phyloP scores from a whole-genome alignment of 176 grass and related monocot genomes.

The Carex myosuroides region DNA sequence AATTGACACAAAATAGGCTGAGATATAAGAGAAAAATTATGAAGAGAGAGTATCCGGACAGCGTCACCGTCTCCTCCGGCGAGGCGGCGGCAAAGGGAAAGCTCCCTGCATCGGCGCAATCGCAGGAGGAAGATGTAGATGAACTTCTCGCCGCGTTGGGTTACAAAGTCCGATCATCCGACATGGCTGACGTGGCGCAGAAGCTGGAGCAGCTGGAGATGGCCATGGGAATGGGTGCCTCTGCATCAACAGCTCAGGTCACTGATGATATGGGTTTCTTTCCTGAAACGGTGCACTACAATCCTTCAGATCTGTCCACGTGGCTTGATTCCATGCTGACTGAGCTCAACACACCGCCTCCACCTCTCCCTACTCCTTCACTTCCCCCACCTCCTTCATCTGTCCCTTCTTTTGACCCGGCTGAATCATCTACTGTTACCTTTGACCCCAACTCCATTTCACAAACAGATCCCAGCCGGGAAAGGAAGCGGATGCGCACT shows the following conservation, averaged over 20 bases:
- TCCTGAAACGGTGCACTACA: slow-evolving; percentile 78
- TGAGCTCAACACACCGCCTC: slow-evolving; percentile 69
- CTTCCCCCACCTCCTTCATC: neutral
- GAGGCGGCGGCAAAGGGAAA: slow-evolving; percentile 33
- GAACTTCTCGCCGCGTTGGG: slow-evolving; percentile 83
- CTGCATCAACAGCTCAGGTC: slow-evolving; percentile 13
- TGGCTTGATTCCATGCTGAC: slow-evolving; percentile 89
- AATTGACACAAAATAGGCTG: slow-evolving; percentile 25
- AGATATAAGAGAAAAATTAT: slow-evolving; percentile 25
- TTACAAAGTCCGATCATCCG: slow-evolving; percentile 88
- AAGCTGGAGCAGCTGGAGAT: slow-evolving; percentile 99
- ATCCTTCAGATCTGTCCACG: slow-evolving; percentile 70
- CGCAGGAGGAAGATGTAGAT: slow-evolving; percentile 64
- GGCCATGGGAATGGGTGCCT: slow-evolving; percentile 70
- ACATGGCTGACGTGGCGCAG: slow-evolving; percentile 95
- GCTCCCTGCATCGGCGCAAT: slow-evolving; percentile 15
- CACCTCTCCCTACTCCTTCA: slow-evolving; percentile 35
- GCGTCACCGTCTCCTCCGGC: slow-evolving; percentile 23
- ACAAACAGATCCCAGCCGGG: slow-evolving; percentile 34
- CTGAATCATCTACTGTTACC: slow-evolving; percentile 43
- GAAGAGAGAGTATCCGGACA: slow-evolving; percentile 81
- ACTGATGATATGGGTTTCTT: slow-evolving; percentile 46
- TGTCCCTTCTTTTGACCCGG: slow-evolving; percentile 29
- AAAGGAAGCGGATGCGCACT: slow-evolving; percentile 77
- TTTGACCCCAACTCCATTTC: slow-evolving; percentile 46